phyloP scores from a whole-genome alignment of 805 yeast genomes.

The Dipodascus albidus region DNA sequence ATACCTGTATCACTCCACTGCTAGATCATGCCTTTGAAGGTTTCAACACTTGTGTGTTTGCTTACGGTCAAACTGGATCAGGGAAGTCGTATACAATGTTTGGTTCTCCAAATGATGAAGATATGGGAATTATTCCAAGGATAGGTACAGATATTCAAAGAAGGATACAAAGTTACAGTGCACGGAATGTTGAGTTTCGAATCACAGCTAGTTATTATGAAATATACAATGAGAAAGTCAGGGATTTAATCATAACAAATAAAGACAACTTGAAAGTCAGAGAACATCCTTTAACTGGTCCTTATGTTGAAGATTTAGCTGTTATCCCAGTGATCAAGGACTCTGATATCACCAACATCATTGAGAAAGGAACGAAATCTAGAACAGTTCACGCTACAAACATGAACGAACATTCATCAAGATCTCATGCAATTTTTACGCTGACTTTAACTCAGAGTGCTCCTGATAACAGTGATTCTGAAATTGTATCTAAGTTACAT shows the following conservation, averaged over 20 bases:
- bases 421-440: conserved; percentile 67
- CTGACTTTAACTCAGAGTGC: conserved; percentile 39
- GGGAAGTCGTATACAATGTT: conserved; percentile 39
- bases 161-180: conserved; percentile 14
- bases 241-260: conserved; percentile 34
- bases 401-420: conserved; percentile 54
- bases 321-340: conserved; percentile 33
- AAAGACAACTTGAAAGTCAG: conserved; percentile 30
- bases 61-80: conserved; percentile 27
- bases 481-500: conserved; percentile 36
- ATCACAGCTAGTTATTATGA: conserved; percentile 42
- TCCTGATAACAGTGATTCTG: conserved; percentile 8
- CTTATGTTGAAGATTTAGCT: conserved; percentile 44
- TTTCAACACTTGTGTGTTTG: conserved; percentile 18
- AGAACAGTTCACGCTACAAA: conserved; percentile 56
- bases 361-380: conserved; percentile 37
- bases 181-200: conserved; percentile 15
- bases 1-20: conserved; percentile 12
- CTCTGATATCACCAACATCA: conserved; percentile 32
- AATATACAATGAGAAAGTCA: conserved; percentile 55
- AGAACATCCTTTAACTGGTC: conserved; percentile 47
- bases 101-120: conserved; percentile 14
- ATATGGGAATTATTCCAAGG: conserved; percentile 52
- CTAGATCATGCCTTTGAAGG: conserved; percentile 14
- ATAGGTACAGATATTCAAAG: conserved; percentile 8